phyloP scores from a whole-genome alignment of 768 basidiomycete genomes.

The Cytidiella melzeri region DNA sequence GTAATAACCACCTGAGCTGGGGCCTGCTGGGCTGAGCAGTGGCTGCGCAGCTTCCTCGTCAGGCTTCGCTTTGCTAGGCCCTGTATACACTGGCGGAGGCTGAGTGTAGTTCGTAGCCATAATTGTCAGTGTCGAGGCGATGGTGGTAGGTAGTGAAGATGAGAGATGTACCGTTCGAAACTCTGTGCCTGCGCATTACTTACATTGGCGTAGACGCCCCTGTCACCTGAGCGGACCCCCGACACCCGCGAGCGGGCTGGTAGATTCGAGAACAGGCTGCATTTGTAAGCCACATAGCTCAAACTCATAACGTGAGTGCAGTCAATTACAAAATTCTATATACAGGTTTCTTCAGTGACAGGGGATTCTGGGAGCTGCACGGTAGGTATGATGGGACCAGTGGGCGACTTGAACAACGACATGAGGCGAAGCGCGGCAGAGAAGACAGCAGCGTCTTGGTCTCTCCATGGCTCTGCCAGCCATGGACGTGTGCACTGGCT shows the following conservation, averaged over 20 bases:
- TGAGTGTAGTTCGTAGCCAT: slow-evolving; percentile 22
- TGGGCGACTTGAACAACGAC: neutral
- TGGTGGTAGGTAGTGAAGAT: slow-evolving; percentile 3
- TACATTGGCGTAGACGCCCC: slow-evolving; percentile 28
- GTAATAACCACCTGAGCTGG: slow-evolving; percentile 50
- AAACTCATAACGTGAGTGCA: too few species aligned
- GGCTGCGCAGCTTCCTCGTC: slow-evolving; percentile 36
- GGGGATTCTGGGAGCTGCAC: neutral
- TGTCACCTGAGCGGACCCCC: slow-evolving; percentile 10
- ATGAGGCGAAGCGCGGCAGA: neutral
- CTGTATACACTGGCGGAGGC: slow-evolving; percentile 22
- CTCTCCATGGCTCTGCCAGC: slow-evolving; percentile 6
- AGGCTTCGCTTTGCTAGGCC: slow-evolving; percentile 10
- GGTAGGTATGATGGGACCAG: neutral
- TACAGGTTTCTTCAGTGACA: neutral
- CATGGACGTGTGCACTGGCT: neutral
- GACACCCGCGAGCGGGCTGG: neutral
- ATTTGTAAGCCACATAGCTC: too few species aligned
- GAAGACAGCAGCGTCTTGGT: slow-evolving; percentile 1
- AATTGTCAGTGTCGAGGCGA: slow-evolving; percentile 3
- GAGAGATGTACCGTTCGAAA: slow-evolving; percentile 5
- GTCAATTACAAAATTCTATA: too few species aligned
- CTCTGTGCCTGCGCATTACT: neutral
- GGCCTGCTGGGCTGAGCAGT: slow-evolving; percentile 38
- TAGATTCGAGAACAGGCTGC: neutral